Percentiles rank a stretch among this genome's conserved stretches.
These are phyloP conservation scores for Pilaira anomala DNA, from an alignment of 192 early-diverging fungal species.

Conservation along the genomic window DNA sequence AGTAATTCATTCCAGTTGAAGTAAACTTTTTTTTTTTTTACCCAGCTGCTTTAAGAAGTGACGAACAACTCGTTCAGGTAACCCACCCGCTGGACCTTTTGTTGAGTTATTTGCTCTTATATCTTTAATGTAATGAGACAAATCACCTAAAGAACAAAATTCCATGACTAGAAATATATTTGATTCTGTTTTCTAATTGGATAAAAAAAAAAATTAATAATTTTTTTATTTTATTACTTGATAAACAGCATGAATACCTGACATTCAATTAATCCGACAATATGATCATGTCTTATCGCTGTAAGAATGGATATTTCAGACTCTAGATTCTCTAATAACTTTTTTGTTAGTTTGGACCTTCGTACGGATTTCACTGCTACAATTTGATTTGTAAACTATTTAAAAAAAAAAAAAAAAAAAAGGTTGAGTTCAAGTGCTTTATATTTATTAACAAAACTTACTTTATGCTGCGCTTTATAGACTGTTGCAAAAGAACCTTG, in stretches of 20 bases:
- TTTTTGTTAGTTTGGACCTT: conserved; percentile 84
- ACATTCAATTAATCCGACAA: conserved; percentile 88
- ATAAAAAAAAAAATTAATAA: background rate
- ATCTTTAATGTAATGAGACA: conserved; percentile 84
- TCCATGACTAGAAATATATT: conserved; percentile 98
- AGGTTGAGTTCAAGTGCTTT: background rate
- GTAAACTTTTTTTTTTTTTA: too few species aligned
- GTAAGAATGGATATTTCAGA: conserved; percentile 94
- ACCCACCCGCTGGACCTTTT: conserved; percentile 67
- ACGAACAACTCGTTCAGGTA: conserved; percentile 76
- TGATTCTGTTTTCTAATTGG: conserved; percentile 77
- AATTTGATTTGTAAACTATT: conserved; percentile 5
- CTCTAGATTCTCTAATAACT: conserved; percentile 90
- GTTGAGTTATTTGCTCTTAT: conserved; percentile 47
- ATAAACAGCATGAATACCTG: conserved; percentile 59
- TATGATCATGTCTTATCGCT: conserved; percentile 76
- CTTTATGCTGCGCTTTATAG: conserved; percentile 70
- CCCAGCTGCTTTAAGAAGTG: conserved; percentile 85
- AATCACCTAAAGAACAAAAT: conserved; percentile 93
- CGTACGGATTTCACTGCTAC: conserved; percentile 94
- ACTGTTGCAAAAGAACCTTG: conserved; percentile 96
- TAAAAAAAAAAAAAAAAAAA: conserved; percentile 1
- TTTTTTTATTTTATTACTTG: background rate
- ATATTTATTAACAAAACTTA: conserved; percentile 29
- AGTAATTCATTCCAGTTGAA: too few species aligned